Evolutionary conservation across 371 early-diverging fungal species (phyloP).

Genomic region (Mucor lusitanicus): DNA sequence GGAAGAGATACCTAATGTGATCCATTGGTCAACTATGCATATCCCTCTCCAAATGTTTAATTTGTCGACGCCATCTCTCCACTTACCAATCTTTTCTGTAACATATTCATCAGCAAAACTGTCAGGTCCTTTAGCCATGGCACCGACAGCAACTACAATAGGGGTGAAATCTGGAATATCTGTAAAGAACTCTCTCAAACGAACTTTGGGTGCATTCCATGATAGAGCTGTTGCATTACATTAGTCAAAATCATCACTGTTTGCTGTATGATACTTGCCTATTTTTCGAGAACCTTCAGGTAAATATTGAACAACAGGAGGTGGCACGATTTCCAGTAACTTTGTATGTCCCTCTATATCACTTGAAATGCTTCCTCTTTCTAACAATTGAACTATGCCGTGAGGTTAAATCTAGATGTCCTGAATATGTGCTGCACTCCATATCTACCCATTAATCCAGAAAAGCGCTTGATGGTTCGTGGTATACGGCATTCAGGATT

Average conservation of each 20-base stretch:
- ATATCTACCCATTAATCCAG: constrained; percentile 87
- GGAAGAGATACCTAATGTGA: constrained; percentile 74
- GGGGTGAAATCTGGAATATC: constrained; percentile 69
- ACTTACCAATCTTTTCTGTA: constrained; percentile 83
- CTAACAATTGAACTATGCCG: constrained; percentile 88
- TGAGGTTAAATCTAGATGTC: neutral
- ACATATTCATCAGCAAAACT: constrained; percentile 89
- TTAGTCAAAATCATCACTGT: neutral
- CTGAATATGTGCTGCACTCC: neutral
- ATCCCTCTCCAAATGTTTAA: neutral
- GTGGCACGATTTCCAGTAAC: constrained; percentile 93
- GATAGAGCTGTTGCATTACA: constrained; percentile 69
- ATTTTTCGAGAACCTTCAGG: constrained; percentile 82
- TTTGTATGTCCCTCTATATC: constrained; percentile 73
- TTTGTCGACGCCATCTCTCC: neutral
- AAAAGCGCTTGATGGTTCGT: constrained; percentile 96
- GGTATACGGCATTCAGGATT: constrained; percentile 98
- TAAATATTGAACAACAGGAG: constrained; percentile 89
- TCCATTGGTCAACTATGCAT: neutral
- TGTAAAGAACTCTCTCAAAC: constrained; percentile 74
- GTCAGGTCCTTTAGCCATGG: constrained; percentile 95
- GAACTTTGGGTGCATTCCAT: constrained; percentile 85
- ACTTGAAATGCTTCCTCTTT: constrained; percentile 87
- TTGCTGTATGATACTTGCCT: constrained; percentile 45
- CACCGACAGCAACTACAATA: constrained; percentile 91